These are phyloP conservation scores for Starmerella potacharoeniae DNA, from an alignment of 805 yeast genomes.

Conservation along the genomic window DNA sequence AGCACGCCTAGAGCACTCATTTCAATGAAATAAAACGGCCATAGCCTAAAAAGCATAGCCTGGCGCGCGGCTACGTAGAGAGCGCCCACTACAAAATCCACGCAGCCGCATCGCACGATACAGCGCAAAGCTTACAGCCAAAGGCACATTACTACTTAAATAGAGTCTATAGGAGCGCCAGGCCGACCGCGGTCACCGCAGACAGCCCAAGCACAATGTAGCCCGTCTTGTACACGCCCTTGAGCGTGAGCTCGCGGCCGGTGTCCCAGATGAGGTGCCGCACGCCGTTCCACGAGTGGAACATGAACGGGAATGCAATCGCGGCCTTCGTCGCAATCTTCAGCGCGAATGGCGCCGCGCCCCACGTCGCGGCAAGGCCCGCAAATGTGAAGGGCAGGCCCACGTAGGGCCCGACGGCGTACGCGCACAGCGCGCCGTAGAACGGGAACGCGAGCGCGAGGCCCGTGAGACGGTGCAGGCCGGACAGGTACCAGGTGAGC, in stretches of 20 bases:
- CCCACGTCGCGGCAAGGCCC: slow-evolving; percentile 42
- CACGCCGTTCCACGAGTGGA: slow-evolving; percentile 75
- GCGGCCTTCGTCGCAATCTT: slow-evolving; percentile 57
- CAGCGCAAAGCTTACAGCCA: neutral
- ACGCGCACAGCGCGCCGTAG: slow-evolving; percentile 64
- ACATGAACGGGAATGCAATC: slow-evolving; percentile 73
- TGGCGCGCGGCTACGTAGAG: no score
- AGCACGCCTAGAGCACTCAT: no score
- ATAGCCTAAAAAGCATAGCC: no score
- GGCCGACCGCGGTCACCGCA: slow-evolving; percentile 41
- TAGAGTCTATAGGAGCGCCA: slow-evolving; percentile 28
- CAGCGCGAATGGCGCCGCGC: slow-evolving; percentile 50
- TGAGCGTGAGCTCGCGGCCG: slow-evolving; percentile 64
- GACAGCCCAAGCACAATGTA: slow-evolving; percentile 63
- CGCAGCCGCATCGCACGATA: no score
- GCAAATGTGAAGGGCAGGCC: slow-evolving; percentile 48
- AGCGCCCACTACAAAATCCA: no score
- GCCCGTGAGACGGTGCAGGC: slow-evolving; percentile 80
- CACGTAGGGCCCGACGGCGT: slow-evolving; percentile 55
- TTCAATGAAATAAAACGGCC: no score
- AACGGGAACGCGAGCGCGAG: slow-evolving; percentile 68
- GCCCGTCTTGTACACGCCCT: slow-evolving; percentile 90
- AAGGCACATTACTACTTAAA: neutral
- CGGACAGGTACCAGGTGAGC: slow-evolving; percentile 69
- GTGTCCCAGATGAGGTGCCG: slow-evolving; percentile 93